Evolutionary conservation across 2,329 filamentous ascomycete genomes (phyloP), one percentile per base, ranked within the genome.

Genomic region (Talaromyces marneffei): DNA sequence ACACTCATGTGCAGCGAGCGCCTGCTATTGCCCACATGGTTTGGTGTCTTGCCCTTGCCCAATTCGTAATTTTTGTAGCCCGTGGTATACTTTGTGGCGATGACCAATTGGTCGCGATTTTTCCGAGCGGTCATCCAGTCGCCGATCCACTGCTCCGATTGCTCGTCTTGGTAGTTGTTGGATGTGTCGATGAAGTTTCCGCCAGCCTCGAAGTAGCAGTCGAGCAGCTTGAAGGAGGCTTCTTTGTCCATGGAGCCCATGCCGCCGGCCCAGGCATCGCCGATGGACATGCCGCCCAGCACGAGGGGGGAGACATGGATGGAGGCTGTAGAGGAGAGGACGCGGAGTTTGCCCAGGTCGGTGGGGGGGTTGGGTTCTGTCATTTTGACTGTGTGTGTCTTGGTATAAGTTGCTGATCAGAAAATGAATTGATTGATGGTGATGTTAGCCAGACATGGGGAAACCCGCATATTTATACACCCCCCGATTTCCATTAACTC

Each of bases 111-210:
- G 66, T 89, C 87, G 25, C 88, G 82, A 62, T 83, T 83, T n/a
- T 81, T 79, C 9, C 85, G 82, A 63, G 81, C 80, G 67, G 80
- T 78, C 84, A 89, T 87, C 87, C 87, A 91, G 66, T 88, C 85
- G 37, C 88, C 88, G 61, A 91, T 77, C 83, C 87, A 87, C 57
- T 68, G 72, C 72, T 90, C 87, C 0, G 83, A 84, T 67, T 87
- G 73, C 71, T 89, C 80, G 62, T 79, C 75, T 66, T 88, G 87
- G 74, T 90, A 90, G 71, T 86, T 87, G 75, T 85, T 88, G 62
- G 86, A 69, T 0, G 86, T 89, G 71, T 91, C 88, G 68, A 91
- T 86, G 72, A 91, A 90, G 74, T 91, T 91, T 25, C 88, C 88
- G 3, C 86, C 86, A 0, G 85, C 80, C 5, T 82, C 80, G 62